phyloP scores from a whole-genome alignment of 2,329 filamentous ascomycete species.

The Scytalidium lignicola region DNA sequence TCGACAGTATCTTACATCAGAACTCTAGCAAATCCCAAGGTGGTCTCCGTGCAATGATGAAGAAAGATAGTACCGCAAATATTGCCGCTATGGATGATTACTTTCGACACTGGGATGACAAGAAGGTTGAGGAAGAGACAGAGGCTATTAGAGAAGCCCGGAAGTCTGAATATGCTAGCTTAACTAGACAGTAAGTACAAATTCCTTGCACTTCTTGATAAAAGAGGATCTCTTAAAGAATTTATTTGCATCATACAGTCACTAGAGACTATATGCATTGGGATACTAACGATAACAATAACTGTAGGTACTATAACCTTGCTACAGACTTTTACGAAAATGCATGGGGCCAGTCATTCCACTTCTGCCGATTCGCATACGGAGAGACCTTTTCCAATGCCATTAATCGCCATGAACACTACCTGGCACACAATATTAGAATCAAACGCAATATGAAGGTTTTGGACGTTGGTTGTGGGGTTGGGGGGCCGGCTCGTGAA shows the following conservation, averaged over 20 bases:
- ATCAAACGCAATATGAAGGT: conserved; percentile 86
- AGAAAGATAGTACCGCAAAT: conserved; percentile 75
- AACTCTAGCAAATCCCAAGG: conserved; percentile 62
- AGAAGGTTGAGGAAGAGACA: conserved; percentile 74
- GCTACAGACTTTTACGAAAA: conserved; percentile 96
- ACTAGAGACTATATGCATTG: not conserved
- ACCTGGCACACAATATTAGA: conserved; percentile 85
- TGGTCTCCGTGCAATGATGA: conserved; percentile 77
- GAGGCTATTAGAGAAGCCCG: conserved; percentile 71
- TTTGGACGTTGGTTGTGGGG: conserved; percentile 93
- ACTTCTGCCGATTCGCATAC: conserved; percentile 91
- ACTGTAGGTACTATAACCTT: conserved; percentile 82
- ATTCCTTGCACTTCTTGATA: not conserved
- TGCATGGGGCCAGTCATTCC: conserved; percentile 93
- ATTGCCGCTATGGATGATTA: conserved; percentile 85
- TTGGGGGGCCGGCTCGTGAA: conserved; percentile 90
- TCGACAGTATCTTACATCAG: conserved; percentile 83
- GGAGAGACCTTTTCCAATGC: conserved; percentile 87
- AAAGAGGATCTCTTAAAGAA: not conserved
- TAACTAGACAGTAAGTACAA: conserved; percentile 77
- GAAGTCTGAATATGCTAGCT: conserved; percentile 78
- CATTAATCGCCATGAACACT: conserved; percentile 96
- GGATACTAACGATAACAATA: not conserved
- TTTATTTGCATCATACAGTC: too few relatives aligned
- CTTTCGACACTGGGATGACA: conserved; percentile 96